Evolutionary conservation across 306 rosid genomes (phyloP), one percentile per base, ranked within the genome.

Genomic region (Pachyrhizus erosus): DNA sequence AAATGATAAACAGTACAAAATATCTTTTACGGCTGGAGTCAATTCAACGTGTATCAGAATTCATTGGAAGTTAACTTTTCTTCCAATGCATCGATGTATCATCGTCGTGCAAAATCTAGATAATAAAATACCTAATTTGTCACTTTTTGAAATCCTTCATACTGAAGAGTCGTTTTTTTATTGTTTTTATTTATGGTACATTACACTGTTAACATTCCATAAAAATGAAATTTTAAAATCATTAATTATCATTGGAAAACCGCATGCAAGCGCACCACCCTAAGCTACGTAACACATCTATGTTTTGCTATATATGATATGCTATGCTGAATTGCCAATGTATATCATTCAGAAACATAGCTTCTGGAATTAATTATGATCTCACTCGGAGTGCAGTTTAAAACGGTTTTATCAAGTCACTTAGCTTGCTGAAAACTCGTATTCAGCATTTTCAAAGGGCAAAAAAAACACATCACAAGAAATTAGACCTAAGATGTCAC

Each of bases 281-380:
- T 13, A 62, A 49, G 39, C 76, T 31, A 60, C 10, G 20, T 13
- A 65, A 64, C 7, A 39, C 11, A 12, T 58, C 37, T 20, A 61
- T 75, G 24, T 31, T 62, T 45, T 17, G 34, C 24, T 11, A 49
- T 34, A 54, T 49, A 70, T 49, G 37, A 54, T 40, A 73, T 54
- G 64, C 37, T 57, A 20, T 12, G 37, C 48, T 42, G 62, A 45
- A 57, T 69, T 40, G 11, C 37, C 74, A 27, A 26, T 26, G 78
- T n/a, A n/a, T 40, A 40, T 54, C 60, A 64, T 72, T 18, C 42
- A 84, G 62, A 20, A 52, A 48, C 68, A 46, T 7, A 40, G 2
- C 26, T 80, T 70, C 48, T 43, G 33, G 4, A 40, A 58, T 27
- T 51, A 27, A 40, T 74, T 12, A 74, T 52, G 54, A 73, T 27